A percentile compares a stretch with the other conserved stretches of the same genome.
Conservation (phyloP, 768 basidiomycete species). For the Trichaptum fuscoviolaceum region DNA sequence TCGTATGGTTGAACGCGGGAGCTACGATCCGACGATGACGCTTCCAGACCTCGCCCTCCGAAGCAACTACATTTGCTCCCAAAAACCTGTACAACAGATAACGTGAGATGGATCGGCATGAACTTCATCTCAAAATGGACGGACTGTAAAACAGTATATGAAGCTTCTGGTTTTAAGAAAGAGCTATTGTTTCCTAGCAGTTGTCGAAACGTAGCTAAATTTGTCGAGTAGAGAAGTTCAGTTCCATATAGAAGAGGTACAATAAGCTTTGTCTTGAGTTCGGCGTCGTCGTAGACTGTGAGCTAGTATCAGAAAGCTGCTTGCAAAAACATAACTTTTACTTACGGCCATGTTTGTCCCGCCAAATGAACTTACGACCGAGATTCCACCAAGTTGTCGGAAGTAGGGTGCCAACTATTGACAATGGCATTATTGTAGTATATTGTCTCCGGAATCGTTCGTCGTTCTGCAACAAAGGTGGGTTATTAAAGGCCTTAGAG, state of each 20-base stretch:
- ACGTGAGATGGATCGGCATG: background rate
- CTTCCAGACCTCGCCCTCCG: slow-evolving; percentile 40
- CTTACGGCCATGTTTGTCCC: too few species aligned
- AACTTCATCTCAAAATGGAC: background rate
- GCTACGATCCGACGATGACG: slow-evolving; percentile 40
- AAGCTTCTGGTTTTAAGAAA: background rate
- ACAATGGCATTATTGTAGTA: too few species aligned
- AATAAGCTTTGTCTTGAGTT: background rate
- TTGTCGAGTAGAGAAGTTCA: background rate
- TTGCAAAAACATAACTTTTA: too few species aligned
- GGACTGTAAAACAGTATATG: background rate
- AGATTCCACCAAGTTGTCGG: too few species aligned
- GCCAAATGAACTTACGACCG: too few species aligned
- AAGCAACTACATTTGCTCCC: slow-evolving; percentile 42
- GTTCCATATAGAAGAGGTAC: background rate
- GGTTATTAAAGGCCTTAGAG: too few species aligned
- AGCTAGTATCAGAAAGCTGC: too few species aligned
- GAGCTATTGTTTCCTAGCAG: background rate
- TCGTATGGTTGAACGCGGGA: slow-evolving; percentile 37
- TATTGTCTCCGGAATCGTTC: too few species aligned
- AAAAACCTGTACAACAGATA: slow-evolving; percentile 21
- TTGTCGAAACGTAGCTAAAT: background rate
- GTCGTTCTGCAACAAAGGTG: too few species aligned
- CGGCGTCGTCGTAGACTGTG: too few species aligned
- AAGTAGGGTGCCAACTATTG: too few species aligned